Evolutionary conservation across 176 grass and related monocot species (phyloP), one percentile per base, ranked within the genome.

Genomic region (Cymbopogon citratus): DNA sequence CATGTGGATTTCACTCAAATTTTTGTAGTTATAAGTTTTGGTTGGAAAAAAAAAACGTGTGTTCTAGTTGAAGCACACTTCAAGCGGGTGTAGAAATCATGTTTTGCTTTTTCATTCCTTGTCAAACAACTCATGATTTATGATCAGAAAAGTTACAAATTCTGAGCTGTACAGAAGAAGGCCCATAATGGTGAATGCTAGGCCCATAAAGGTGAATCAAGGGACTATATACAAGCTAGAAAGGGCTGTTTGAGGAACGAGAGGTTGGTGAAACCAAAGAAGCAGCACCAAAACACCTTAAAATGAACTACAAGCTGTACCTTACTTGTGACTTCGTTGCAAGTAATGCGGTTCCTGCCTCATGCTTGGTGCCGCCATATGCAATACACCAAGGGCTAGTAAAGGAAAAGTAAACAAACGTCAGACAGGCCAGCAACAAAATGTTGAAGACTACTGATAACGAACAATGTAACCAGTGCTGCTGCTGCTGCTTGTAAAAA

Each of bases 271-370:
- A 25, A 68, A 66, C 14, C 43, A 4, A 59, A 33, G 8, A 57
- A n/a, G 12, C 26, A 21, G 51, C 33, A 59, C 34, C 41, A 25
- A 56, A 77, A 26, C 71, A 57, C 48, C 61, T 16, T 35, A 14
- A 19, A 12, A 66, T 29, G 54, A 66, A 67, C 5, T 54, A 16
- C 39, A 56, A 64, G 44, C 40, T 40, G 27, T 68, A 31, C 48
- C 76, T 72, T 87, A 84, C 80, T 85, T 87, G 77, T 44, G 65
- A 12, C 81, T 73, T 81, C 27, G 72, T 66, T 15, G 59, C 85
- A 81, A 87, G 85, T 85, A 81, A 81, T 91, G 89, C 85, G 34
- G 85, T 87, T 87, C 65, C 39, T 54, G 39, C 81, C 85, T 91
- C 85, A 69, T 46, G 85, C 85, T 87, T 73, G 81, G 80, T 87